Base-by-base conservation (phyloP, 805 yeast genomes). In the Candida hispaniensis region DNA sequence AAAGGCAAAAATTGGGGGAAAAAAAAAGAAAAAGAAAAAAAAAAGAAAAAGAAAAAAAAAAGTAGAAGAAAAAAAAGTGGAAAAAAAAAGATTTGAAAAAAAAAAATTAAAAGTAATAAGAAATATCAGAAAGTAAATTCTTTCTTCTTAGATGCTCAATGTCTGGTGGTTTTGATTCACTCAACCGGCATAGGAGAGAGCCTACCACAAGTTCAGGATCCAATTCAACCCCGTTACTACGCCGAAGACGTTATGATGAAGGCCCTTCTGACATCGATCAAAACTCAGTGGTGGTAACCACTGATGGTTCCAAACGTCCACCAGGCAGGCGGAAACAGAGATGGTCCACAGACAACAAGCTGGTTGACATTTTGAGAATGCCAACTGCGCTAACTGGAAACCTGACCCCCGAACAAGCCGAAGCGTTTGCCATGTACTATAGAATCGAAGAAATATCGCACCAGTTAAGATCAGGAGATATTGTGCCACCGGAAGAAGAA, bases 371-470 rank as follows among this genome's bases (percentile, higher is more conserved):
- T 24, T 39, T 42, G 18, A 45, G 29, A 23, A 34, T 66, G 20
- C 69, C 74, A 2, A 59, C 69, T 0, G 47, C 48, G 8, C 58
- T 71, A 17, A 56, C 60, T 2, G 70, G 73, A 7, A 50, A 63
- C 1, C 47, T 75, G 32, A 75, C 86, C 0, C 67, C 69, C 6
- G 98, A 91, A 52, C 97, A 91, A 52, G 59, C 77, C 10, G 81
- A 77, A 73, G 83, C 65, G 73, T 75, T 51, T 33, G 62, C 61
- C 8, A 65, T 73, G 18, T 62, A 71, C 44, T 71, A 74, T 43
- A 62, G 97, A 34, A 74, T 88, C 22, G 82, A 80, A 41, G 97
- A 88, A 51, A 74, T 88, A 39, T 68, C 85, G 1, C 64, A 67
- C 19, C 61, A 70, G 40, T 56, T 88, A 24, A 55, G 66, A 10